Evolutionary conservation across 2,329 filamentous ascomycete genomes (phyloP).

Genomic region (Fusarium buharicum): DNA sequence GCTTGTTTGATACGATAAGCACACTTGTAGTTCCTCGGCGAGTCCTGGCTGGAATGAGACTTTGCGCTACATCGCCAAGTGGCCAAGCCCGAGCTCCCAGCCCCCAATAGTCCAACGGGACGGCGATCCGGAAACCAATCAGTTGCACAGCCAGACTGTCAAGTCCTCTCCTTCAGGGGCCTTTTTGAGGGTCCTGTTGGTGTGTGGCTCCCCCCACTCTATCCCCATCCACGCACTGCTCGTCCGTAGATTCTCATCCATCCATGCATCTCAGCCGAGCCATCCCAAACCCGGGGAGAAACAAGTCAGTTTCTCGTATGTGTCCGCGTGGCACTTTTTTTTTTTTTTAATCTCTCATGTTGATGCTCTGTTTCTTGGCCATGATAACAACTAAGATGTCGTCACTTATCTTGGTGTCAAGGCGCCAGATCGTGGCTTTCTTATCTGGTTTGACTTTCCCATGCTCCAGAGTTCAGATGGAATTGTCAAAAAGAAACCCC

Average conservation of each 20-base stretch:
- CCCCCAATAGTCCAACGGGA: slow-evolving; percentile 31
- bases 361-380: background rate
- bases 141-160: slow-evolving; percentile 7
- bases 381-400: slow-evolving; percentile 1
- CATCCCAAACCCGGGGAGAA: slow-evolving; percentile 26
- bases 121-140: slow-evolving; percentile 33
- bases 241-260: slow-evolving; percentile 1
- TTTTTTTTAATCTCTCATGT: slow-evolving; percentile 11
- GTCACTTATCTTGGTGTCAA: slow-evolving; percentile 2
- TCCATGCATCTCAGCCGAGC: slow-evolving; percentile 28
- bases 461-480: background rate
- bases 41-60: slow-evolving; percentile 35
- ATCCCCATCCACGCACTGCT: background rate
- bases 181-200: slow-evolving; percentile 30
- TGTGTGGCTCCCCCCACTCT: slow-evolving; percentile 20
- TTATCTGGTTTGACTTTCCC: slow-evolving; percentile 1
- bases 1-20: slow-evolving; percentile 5
- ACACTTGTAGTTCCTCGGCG: slow-evolving; percentile 27
- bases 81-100: slow-evolving; percentile 15
- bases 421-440: background rate
- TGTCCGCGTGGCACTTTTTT: slow-evolving; percentile 37
- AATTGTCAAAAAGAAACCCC: background rate
- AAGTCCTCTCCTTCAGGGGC: slow-evolving; percentile 22
- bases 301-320: slow-evolving; percentile 21
- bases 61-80: slow-evolving; percentile 16